phyloP scores from a whole-genome alignment of 495 filamentous ascomycete genomes.

The Tuber calosporum region DNA sequence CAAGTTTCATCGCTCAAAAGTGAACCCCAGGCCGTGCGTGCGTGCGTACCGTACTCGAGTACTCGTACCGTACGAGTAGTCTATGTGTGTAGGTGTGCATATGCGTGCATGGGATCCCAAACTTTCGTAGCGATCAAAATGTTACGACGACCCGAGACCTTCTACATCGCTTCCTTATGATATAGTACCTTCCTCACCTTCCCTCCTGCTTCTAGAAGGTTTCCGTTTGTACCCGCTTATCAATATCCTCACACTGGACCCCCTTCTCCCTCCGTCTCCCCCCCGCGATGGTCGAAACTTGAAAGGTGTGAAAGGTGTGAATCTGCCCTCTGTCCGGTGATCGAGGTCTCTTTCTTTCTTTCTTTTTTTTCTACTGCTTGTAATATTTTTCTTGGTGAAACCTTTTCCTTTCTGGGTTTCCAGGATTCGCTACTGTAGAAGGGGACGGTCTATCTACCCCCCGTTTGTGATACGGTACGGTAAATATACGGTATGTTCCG shows the following conservation, averaged over 20 bases:
- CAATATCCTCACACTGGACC: no score
- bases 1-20: background rate
- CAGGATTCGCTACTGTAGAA: background rate
- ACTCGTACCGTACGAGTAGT: no score
- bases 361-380: background rate
- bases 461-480: background rate
- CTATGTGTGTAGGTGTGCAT: no score
- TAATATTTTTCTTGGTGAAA: background rate
- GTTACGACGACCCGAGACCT: background rate
- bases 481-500: slow-evolving; percentile 25
- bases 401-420: background rate
- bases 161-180: no score
- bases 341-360: background rate
- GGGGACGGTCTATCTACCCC: background rate
- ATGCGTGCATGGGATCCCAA: background rate
- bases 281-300: background rate
- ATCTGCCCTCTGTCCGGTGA: background rate
- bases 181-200: background rate
- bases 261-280: background rate
- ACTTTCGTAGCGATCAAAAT: background rate
- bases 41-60: no score
- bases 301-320: background rate
- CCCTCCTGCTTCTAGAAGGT: background rate
- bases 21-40: background rate
- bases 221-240: background rate